Evolutionary conservation across 768 basidiomycete species (phyloP).

Genomic region (Cyclocybe aegerita): DNA sequence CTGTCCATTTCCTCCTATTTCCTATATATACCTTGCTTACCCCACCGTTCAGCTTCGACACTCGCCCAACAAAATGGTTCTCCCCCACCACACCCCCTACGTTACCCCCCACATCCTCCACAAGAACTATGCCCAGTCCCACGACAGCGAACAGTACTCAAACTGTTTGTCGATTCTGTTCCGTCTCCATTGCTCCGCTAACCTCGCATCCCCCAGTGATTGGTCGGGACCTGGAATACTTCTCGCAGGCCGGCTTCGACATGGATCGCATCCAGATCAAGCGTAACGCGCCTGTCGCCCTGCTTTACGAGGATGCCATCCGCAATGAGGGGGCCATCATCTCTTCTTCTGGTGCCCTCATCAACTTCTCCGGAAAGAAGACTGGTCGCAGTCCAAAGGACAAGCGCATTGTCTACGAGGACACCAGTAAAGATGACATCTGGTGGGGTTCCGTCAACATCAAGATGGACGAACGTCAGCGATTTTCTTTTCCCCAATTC

Average conservation of each 20-base stretch:
- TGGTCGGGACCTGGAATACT: slow-evolving; percentile 91
- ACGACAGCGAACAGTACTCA: slow-evolving; percentile 61
- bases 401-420: slow-evolving; percentile 99
- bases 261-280: slow-evolving; percentile 97
- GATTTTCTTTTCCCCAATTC: background rate
- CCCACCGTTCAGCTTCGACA: slow-evolving; percentile 13
- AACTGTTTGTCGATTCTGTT: slow-evolving; percentile 45
- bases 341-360: slow-evolving; percentile 92
- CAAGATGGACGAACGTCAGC: slow-evolving; percentile 94
- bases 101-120: slow-evolving; percentile 89
- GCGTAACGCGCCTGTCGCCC: slow-evolving; percentile 87
- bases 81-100: slow-evolving; percentile 75
- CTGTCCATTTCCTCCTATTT: slow-evolving; percentile 9
- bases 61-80: slow-evolving; percentile 52
- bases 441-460: slow-evolving; percentile 99
- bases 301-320: slow-evolving; percentile 97
- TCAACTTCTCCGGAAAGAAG: slow-evolving; percentile 99
- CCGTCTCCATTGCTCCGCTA: slow-evolving; percentile 1
- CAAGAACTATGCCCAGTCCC: slow-evolving; percentile 77
- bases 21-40: slow-evolving; percentile 9
- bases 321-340: slow-evolving; percentile 98
- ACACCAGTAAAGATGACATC: slow-evolving; percentile 93
- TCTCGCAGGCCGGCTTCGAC: slow-evolving; percentile 99
- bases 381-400: slow-evolving; percentile 97
- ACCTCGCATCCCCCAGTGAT: slow-evolving; percentile 56